Base-by-base conservation (phyloP, 768 basidiomycete genomes). In the Leccinellum luteum region DNA sequence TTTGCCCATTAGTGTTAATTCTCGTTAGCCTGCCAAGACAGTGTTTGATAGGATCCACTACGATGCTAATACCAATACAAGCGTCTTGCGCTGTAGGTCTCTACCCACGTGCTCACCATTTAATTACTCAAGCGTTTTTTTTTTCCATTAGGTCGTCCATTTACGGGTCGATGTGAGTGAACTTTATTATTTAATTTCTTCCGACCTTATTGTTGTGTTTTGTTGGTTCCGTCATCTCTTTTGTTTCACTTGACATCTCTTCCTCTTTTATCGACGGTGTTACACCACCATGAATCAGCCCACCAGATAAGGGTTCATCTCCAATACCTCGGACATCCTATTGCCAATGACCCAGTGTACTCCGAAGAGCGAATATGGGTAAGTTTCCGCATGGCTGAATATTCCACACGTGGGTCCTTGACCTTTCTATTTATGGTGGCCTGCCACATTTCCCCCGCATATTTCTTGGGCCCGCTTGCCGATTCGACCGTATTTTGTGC, bases 291-390 rank as follows among this genome's bases (percentile, higher is more conserved):
- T 57, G 23, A 41, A 31, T 28, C 44, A 97, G 94, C 97, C 0
- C 97, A 99, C 74, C 97, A 99, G 73, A 91, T 98, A 57, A 84
- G 97, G 51, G 96, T 99, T 3, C 97, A 99, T 68, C 81, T 99
- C 3, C 97, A 98, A 73, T 98, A 82, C 72, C 83, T 99, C 56
- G 97, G 96, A 1, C 78, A 91, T 68, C 89, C 97, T 0, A 94
- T 99, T 60, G 91, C 92, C 12, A 98, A 99, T 69, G 97, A 98
- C 64, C 92, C 94, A 2, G 81, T 98, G 3, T 99, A 99, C 73
- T 88, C 89, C 17, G 89, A 90, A 58, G 76, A 78, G 32, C 81
- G 79, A 41, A 90, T 91, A 52, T 92, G 90, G 90, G 90, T 85
- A 64, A 32, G 75, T 58, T 21, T 21, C 17, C 9, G 30, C n/a